Evolutionary conservation across 2,329 filamentous ascomycete species (phyloP), one percentile per base, ranked within the genome.

Genomic region (Venturia asperata): DNA sequence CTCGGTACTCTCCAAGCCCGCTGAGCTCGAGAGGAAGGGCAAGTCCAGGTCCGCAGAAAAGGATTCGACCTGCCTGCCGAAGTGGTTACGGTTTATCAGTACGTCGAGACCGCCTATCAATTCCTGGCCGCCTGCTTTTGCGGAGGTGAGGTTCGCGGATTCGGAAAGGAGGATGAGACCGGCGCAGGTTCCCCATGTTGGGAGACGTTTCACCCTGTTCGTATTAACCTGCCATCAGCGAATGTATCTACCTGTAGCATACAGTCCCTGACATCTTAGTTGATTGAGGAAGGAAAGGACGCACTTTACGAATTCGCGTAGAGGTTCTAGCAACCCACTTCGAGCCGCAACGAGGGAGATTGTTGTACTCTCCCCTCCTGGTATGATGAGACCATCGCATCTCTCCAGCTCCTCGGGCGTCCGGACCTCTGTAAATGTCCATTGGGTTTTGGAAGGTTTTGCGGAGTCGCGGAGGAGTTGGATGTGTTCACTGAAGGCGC

Each of bases 181-280:
- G 15, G 94, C 94, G 75, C 94, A 99, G 24, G 94, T 97, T 65
- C 94, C 94, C 93, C 93, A 99, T 30, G 89, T 90, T 13, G 92
- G 92, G 70, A 89, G 92, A 69, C 88, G 85, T 63, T 85, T 79
- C 49, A 90, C 80, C 72, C 90, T 93, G 68, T 41, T 41, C 39
- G 49, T 41, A 24, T 7, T 15, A 24, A 27, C 62, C 45, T 69
- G 67, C 67, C 64, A 27, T 52, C 21, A 52, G n/a, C 3, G 24
- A 13, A 52, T 30, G 47, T 52, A 58, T 66, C 68, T 56, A 63
- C 45, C 64, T 39, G 43, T 63, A 62, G 27, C 60, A 47, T 37
- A 49, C 43, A 34, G 30, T 34, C 30, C 30, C 30, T 34, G 30
- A 6, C 30, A 34, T 41, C 39, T 41, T 41, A 9, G 39, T 39